These are phyloP conservation scores for Leccinum pachyderme DNA, from an alignment of 1,284 basidiomycete genomes.

Conservation along the genomic window DNA sequence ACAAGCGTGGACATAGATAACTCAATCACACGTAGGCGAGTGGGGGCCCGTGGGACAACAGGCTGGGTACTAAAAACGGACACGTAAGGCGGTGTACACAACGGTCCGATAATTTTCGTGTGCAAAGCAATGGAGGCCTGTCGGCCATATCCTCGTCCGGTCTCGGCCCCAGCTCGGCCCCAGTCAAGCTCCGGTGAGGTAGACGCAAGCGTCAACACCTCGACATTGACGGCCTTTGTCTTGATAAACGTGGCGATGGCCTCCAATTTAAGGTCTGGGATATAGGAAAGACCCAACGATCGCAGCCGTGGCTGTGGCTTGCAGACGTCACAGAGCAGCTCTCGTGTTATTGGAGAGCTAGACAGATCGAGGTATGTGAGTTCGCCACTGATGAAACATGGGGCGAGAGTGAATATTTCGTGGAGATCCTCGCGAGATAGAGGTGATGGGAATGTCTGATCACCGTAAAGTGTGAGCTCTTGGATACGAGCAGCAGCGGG, in stretches of 20 bases:
- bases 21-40: conserved; percentile 86
- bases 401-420: conserved; percentile 71
- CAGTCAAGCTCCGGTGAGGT: conserved; percentile 77
- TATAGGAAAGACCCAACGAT: conserved; percentile 86
- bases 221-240: conserved; percentile 72
- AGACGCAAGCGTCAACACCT: conserved; percentile 81
- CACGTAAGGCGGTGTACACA: conserved; percentile 77
- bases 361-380: conserved; percentile 91
- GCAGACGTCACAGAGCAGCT: conserved; percentile 57
- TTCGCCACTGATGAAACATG: conserved; percentile 76
- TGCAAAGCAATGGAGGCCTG: conserved; percentile 66
- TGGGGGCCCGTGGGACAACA: conserved; percentile 50
- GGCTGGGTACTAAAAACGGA: conserved; percentile 44
- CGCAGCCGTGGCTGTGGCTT: conserved; percentile 75
- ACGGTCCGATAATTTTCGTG: conserved; percentile 70
- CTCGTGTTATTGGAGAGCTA: conserved; percentile 70
- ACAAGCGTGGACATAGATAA: conserved; percentile 75
- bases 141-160: conserved; percentile 42
- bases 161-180: conserved; percentile 37
- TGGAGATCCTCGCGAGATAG: conserved; percentile 69
- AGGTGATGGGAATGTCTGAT: conserved; percentile 82
- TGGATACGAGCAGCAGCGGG: conserved; percentile 64
- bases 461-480: conserved; percentile 89
- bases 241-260: conserved; percentile 71
- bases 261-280: conserved; percentile 68